These are phyloP conservation scores for Neofusicoccum umdonicola DNA, from an alignment of 2,329 filamentous ascomycete genomes.

Conservation along the genomic window DNA sequence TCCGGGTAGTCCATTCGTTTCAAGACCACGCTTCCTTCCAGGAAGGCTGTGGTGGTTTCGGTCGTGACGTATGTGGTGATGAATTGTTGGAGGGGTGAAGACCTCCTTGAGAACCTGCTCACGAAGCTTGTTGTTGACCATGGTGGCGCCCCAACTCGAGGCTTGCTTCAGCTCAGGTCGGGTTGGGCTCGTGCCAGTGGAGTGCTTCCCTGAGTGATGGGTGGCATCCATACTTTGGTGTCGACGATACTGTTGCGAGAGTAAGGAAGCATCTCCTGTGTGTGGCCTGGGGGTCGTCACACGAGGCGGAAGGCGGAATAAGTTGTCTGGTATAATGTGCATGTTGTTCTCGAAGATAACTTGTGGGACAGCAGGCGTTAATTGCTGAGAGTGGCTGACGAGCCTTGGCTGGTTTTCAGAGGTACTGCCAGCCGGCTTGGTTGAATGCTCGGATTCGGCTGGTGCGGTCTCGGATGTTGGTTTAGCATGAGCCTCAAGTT, in stretches of 20 bases:
- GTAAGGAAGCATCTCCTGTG: conserved; percentile 28
- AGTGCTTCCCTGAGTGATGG: conserved; percentile 16
- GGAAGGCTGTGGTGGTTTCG: conserved; percentile 27
- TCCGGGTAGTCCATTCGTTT: not conserved
- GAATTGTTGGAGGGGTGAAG: conserved; percentile 79
- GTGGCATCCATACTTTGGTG: conserved; percentile 34
- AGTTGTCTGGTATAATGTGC: conserved; percentile 83
- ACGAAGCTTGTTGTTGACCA: conserved; percentile 80
- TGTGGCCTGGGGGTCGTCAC: conserved; percentile 30
- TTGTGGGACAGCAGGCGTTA: conserved; percentile 69
- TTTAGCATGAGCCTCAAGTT: not conserved
- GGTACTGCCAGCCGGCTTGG: conserved; percentile 23
- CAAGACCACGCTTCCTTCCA: conserved; percentile 4
- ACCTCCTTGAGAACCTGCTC: conserved; percentile 93
- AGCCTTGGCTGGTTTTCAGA: conserved; percentile 45
- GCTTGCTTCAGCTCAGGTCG: conserved; percentile 49
- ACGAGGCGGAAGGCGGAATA: conserved; percentile 64
- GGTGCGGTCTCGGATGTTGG: not conserved
- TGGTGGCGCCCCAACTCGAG: conserved; percentile 81
- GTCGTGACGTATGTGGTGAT: conserved; percentile 67
- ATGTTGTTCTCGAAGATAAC: conserved; percentile 93
- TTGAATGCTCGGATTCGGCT: not conserved
- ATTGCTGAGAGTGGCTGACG: conserved; percentile 74
- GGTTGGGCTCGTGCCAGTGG: conserved; percentile 24
- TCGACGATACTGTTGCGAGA: conserved; percentile 34